Evolutionary conservation across 176 grass and related monocot species (phyloP).

Genomic region (Rhynchospora pubera): DNA sequence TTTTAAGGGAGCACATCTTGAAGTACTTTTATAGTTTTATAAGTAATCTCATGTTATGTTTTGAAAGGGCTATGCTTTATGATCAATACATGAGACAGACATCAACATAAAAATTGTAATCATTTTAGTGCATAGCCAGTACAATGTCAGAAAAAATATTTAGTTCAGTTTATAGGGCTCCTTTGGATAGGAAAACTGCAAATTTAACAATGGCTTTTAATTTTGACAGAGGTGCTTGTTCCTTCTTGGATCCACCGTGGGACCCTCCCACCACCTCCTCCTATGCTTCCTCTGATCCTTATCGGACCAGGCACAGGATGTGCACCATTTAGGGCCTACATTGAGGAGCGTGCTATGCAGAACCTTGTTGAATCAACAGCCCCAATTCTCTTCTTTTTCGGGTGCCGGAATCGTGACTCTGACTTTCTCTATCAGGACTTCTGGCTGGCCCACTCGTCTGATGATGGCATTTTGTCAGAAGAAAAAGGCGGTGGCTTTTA

Average conservation of each 20-base stretch:
- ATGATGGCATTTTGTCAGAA: slow-evolving; percentile 48
- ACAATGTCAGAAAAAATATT: neutral
- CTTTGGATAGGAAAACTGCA: too few species aligned
- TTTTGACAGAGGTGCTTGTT: slow-evolving; percentile 46
- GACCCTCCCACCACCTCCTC: slow-evolving; percentile 43
- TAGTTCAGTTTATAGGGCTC: neutral
- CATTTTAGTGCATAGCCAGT: neutral
- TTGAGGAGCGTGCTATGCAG: slow-evolving; percentile 58
- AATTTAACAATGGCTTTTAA: neutral
- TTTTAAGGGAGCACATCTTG: neutral
- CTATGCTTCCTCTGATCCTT: slow-evolving; percentile 70
- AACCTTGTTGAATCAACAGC: slow-evolving; percentile 28
- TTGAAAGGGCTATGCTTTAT: neutral
- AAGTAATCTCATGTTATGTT: neutral
- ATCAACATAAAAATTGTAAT: neutral
- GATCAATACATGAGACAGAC: neutral
- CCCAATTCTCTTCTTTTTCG: slow-evolving; percentile 79
- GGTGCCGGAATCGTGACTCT: slow-evolving; percentile 53
- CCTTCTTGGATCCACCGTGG: slow-evolving; percentile 70
- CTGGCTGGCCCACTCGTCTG: slow-evolving; percentile 64
- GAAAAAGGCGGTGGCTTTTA: slow-evolving; percentile 76
- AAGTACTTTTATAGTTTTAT: neutral
- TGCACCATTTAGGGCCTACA: slow-evolving; percentile 76
- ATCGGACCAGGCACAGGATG: slow-evolving; percentile 89
- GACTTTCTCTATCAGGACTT: slow-evolving; percentile 89